A percentile compares a stretch with the other conserved stretches of the same genome.
Evolutionary conservation across 768 basidiomycete species (phyloP).

Genomic region (Amanita rimosa): DNA sequence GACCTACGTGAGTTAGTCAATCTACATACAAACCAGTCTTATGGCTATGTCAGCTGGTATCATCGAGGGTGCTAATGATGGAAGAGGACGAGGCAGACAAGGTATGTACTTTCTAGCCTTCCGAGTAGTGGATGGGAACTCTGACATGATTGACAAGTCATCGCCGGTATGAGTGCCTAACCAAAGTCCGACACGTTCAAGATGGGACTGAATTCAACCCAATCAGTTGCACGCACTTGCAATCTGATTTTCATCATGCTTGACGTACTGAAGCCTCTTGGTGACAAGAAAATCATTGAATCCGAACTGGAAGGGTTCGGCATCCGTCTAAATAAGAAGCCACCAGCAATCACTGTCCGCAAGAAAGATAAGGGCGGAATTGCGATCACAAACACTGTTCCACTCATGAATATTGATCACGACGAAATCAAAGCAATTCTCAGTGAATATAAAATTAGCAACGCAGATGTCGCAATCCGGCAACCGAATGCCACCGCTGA

Average conservation of each 20-base stretch:
- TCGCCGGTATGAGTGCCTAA: slow-evolving; percentile 49
- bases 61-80: slow-evolving; percentile 96
- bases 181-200: slow-evolving; percentile 6
- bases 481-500: slow-evolving; percentile 89
- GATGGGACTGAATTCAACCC: slow-evolving; percentile 6
- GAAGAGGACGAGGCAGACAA: slow-evolving; percentile 93
- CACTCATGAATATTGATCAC: slow-evolving; percentile 88
- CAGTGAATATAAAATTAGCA: slow-evolving; percentile 86
- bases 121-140: slow-evolving; percentile 1
- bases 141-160: slow-evolving; percentile 31
- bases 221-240: slow-evolving; percentile 88
- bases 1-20: slow-evolving; percentile 62
- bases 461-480: slow-evolving; percentile 86
- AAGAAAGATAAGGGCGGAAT: slow-evolving; percentile 89
- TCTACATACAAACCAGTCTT: neutral
- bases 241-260: slow-evolving; percentile 98
- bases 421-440: slow-evolving; percentile 94
- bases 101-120: slow-evolving; percentile 31
- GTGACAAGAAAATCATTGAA: slow-evolving; percentile 89
- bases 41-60: slow-evolving; percentile 62
- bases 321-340: slow-evolving; percentile 90
- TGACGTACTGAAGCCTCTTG: slow-evolving; percentile 96
- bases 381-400: slow-evolving; percentile 93
- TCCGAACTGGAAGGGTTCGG: slow-evolving; percentile 96
- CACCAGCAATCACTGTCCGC: slow-evolving; percentile 76